Evolutionary conservation across 2,329 filamentous ascomycete genomes (phyloP), one percentile per base, ranked within the genome.

Genomic region (Cryphonectria carpinicola): DNA sequence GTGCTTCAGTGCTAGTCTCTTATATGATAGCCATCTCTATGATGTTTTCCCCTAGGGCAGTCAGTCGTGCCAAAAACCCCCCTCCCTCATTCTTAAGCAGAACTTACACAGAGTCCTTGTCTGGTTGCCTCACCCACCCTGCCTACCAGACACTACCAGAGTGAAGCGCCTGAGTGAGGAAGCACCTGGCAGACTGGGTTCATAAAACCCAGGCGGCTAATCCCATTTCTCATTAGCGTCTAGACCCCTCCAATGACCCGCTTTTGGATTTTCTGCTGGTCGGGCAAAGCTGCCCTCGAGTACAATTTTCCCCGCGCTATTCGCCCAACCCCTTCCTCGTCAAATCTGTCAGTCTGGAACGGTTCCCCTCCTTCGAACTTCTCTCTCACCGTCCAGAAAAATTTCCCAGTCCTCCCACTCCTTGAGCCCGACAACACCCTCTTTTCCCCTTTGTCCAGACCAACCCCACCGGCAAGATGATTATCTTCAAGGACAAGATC

Each of bases 401-500:
- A 52, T 65, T 65, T 25, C 25, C 52, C 66, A 32, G 43, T 49
- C 32, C 46, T 25, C 66, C 19, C 32, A 39, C 13, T 39, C 43
- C 67, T 35, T 22, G 28, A 19, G n/a, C 77, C 77, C 76, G 70
- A 73, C 75, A 73, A 77, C 77, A 76, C 73, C 52, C 74, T 73
- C 74, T 70, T 73, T 75, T 74, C 10, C 22, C 35, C 32, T 41
- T 54, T 62, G 43, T 41, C 52, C 52, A 58, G 49, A 49, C 46
- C 65, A 73, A 28, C 22, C 25, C 76, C 77, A 79, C 81, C 82
- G 83, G 78, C 87, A 92, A 84, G 78, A 93, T 93, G 91, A 86
- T 92, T 81, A 92, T 93, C 80, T 93, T 82, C 89, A 90, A 86
- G 83, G 96, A 99, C 82, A 85, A 96, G 78, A 82, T 98, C 84